A percentile compares a stretch with the other conserved stretches of the same genome.
phyloP scores from a whole-genome alignment of 2,329 filamentous ascomycete species.

The Harringtonia lauricola region DNA sequence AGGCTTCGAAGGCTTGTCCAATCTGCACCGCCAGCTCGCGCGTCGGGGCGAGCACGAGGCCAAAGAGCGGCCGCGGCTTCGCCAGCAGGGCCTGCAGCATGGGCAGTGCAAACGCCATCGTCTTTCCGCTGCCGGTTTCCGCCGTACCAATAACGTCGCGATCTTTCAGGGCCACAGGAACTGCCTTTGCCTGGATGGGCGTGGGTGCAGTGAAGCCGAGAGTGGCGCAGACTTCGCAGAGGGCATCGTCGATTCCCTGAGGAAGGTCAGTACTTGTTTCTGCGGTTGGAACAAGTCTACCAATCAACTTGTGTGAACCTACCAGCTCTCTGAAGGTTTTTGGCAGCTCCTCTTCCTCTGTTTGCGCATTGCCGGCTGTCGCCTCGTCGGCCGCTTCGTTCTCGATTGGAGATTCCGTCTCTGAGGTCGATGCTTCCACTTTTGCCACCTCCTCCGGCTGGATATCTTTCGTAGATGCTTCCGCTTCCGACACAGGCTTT shows the following conservation, averaged over 20 bases:
- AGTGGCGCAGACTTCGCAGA: constrained; percentile 78
- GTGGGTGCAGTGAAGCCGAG: constrained; percentile 81
- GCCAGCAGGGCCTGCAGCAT: constrained; percentile 87
- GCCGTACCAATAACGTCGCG: constrained; percentile 88
- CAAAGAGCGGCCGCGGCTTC: constrained; percentile 74
- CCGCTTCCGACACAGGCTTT: no score
- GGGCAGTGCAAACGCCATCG: constrained; percentile 85
- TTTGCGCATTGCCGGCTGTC: background rate
- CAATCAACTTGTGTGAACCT: no score
- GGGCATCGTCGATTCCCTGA: constrained; percentile 69
- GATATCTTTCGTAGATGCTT: no score
- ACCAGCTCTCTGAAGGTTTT: background rate
- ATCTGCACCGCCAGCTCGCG: constrained; percentile 92
- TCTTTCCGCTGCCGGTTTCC: constrained; percentile 94
- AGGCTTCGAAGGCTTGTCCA: constrained; percentile 72
- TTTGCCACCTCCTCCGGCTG: no score
- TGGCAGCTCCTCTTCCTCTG: background rate
- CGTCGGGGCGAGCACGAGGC: constrained; percentile 85
- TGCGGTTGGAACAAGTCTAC: no score
- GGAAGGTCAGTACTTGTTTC: background rate
- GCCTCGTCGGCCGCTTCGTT: no score
- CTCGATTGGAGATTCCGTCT: no score
- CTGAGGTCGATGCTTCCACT: no score
- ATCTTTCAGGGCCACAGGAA: constrained; percentile 66
- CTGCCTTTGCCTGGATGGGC: constrained; percentile 77